These are phyloP conservation scores for Pelargonium australe DNA, from an alignment of 441 rosid species.

Conservation along the genomic window DNA sequence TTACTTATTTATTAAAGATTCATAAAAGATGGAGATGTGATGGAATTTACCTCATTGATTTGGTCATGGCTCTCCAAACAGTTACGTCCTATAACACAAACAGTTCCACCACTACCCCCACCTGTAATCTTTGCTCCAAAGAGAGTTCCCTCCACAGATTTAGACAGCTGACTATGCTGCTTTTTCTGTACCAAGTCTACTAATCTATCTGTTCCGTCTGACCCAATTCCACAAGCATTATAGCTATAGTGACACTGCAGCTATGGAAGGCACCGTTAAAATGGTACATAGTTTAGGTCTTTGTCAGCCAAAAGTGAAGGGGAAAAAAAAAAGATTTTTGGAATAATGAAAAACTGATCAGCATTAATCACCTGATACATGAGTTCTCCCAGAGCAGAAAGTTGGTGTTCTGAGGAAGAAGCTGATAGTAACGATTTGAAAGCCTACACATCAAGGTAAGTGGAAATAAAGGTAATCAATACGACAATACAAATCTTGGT, in stretches of 20 bases:
- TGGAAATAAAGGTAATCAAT: background rate
- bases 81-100: slow-evolving; percentile 76
- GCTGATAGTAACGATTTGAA: slow-evolving; percentile 91
- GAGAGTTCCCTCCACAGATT: slow-evolving; percentile 49
- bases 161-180: slow-evolving; percentile 55
- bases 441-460: slow-evolving; percentile 42
- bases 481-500: background rate
- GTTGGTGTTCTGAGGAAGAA: slow-evolving; percentile 75
- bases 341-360: background rate
- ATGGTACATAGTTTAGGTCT: slow-evolving; percentile 10
- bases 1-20: background rate
- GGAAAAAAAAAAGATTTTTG: background rate
- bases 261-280: background rate
- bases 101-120: slow-evolving; percentile 95
- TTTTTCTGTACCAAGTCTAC: slow-evolving; percentile 81
- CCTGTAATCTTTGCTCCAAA: slow-evolving; percentile 97
- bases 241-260: slow-evolving; percentile 97
- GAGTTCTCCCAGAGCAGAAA: slow-evolving; percentile 88
- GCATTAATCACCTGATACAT: slow-evolving; percentile 63
- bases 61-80: slow-evolving; percentile 75
- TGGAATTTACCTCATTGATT: slow-evolving; percentile 61
- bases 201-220: slow-evolving; percentile 73
- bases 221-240: slow-evolving; percentile 90
- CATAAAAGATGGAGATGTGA: background rate
- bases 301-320: background rate